Conservation (phyloP, 2,329 filamentous ascomycete genomes). For the Venturia carpophila region DNA sequence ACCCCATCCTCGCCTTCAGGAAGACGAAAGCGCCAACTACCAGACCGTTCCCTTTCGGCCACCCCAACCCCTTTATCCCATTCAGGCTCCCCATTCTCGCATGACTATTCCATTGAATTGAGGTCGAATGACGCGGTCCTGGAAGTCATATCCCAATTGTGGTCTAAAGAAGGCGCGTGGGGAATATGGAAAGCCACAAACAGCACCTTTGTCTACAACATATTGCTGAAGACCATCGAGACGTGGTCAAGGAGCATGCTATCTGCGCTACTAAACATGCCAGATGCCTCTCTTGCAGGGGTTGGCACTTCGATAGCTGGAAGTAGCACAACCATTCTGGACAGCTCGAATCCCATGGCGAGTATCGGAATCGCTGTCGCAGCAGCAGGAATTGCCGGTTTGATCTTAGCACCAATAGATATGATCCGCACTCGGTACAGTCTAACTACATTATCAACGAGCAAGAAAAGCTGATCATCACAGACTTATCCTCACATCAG, state of each 20-base stretch:
- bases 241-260: constrained; percentile 86
- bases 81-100: constrained; percentile 30
- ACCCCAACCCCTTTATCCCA: constrained; percentile 33
- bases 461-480: constrained; percentile 19
- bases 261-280: constrained; percentile 83
- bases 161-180: constrained; percentile 81
- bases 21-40: constrained; percentile 40
- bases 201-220: constrained; percentile 81
- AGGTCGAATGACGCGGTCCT: constrained; percentile 72
- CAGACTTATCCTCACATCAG: constrained; percentile 75
- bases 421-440: constrained; percentile 66
- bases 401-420: constrained; percentile 80
- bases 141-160: constrained; percentile 79
- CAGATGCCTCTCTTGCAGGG: constrained; percentile 60
- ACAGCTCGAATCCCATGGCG: constrained; percentile 72
- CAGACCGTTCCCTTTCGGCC: constrained; percentile 32
- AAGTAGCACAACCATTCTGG: constrained; percentile 43
- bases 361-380: constrained; percentile 67
- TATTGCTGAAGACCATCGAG: constrained; percentile 79
- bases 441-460: not conserved
- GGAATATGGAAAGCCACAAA: constrained; percentile 94
- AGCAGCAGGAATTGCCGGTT: constrained; percentile 61
- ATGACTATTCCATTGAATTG: constrained; percentile 57
- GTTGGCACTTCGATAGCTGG: constrained; percentile 20
- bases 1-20: constrained; percentile 36